Percentiles rank a stretch among this genome's conserved stretches.
These are phyloP conservation scores for Pisolithus albus DNA, from an alignment of 768 basidiomycete species.

Conservation along the genomic window DNA sequence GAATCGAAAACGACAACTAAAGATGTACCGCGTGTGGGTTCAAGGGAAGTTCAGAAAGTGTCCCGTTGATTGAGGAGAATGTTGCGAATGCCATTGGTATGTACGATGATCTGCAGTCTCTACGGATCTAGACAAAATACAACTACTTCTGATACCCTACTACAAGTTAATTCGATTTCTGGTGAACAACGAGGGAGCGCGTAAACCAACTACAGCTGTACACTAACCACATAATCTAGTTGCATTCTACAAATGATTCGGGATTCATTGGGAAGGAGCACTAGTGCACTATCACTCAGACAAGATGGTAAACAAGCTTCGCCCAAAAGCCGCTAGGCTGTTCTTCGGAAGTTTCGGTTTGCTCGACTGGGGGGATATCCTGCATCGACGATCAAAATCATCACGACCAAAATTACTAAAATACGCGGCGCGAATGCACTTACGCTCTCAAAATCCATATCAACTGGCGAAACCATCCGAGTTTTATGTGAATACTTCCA, in stretches of 20 bases:
- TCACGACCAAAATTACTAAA: not conserved
- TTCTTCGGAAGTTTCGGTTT: slow-evolving; percentile 3
- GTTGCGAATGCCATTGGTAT: not conserved
- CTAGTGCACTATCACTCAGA: not conserved
- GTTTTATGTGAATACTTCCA: not conserved
- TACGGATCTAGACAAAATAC: no score
- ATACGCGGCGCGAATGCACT: not conserved
- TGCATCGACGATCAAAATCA: not conserved
- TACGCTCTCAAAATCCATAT: not conserved
- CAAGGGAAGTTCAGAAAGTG: slow-evolving; percentile 68
- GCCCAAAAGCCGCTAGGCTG: slow-evolving; percentile 3
- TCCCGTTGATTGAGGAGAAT: not conserved
- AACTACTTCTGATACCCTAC: no score
- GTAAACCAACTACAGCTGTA: no score
- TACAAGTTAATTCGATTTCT: no score
- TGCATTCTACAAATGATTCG: no score
- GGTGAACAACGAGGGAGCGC: no score
- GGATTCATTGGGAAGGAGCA: not conserved
- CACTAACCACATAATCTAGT: no score
- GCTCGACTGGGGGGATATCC: slow-evolving; percentile 5
- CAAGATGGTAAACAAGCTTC: slow-evolving; percentile 1
- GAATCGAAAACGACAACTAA: slow-evolving; percentile 88
- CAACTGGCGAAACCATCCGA: not conserved
- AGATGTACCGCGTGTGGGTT: slow-evolving; percentile 98
- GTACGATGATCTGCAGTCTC: no score